Conservation (phyloP, 164 flowering plant genomes). For the Chimonanthus praecox region DNA sequence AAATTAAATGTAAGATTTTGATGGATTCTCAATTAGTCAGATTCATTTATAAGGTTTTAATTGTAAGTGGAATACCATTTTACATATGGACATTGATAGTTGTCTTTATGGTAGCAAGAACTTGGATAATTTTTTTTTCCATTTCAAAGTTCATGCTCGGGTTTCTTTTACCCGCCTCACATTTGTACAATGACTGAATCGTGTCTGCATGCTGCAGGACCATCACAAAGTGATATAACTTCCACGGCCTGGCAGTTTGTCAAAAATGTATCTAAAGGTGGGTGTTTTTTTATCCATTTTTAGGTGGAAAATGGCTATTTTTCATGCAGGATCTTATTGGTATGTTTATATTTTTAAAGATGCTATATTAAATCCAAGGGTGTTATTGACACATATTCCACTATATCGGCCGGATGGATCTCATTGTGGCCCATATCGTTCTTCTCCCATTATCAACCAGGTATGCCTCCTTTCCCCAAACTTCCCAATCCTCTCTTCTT, state of each 20-base stretch:
- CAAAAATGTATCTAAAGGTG: constrained; percentile 60
- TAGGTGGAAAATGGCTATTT: not conserved
- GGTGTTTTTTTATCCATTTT: constrained; percentile 9
- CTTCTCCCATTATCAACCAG: constrained; percentile 74
- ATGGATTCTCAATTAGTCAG: no score
- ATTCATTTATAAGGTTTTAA: no score
- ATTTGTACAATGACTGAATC: not conserved
- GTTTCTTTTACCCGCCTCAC: no score
- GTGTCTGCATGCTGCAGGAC: constrained; percentile 38
- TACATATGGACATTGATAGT: no score
- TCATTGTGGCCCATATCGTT: constrained; percentile 70
- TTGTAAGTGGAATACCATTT: no score
- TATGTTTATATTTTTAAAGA: constrained; percentile 26
- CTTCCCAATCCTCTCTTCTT: no score
- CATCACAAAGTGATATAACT: constrained; percentile 29
- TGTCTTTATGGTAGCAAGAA: no score
- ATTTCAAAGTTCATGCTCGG: no score
- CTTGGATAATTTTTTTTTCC: no score
- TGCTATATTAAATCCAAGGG: constrained; percentile 40
- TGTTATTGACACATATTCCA: constrained; percentile 86
- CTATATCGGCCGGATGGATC: constrained; percentile 74
- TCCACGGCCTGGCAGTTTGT: constrained; percentile 61
- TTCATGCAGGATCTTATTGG: not conserved
- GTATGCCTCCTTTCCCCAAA: constrained; percentile 22
- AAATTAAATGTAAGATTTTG: no score